Evolutionary conservation across 1,284 basidiomycete genomes (phyloP).

Genomic region (Rhodotorula sp.): DNA sequence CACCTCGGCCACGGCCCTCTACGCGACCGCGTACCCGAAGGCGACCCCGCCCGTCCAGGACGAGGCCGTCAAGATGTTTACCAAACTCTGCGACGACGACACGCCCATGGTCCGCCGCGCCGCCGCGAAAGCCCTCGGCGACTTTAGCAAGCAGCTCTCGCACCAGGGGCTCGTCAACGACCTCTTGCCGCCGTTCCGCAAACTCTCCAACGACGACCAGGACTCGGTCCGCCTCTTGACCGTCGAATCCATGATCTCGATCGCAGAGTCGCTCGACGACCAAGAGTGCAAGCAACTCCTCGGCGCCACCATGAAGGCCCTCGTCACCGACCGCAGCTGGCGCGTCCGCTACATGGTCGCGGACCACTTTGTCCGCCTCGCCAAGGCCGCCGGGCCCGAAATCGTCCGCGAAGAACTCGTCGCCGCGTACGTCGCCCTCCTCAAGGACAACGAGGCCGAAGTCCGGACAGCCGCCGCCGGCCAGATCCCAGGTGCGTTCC

Average conservation of each 20-base stretch:
- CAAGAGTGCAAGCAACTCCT: slow-evolving; percentile 89
- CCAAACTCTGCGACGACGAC: slow-evolving; percentile 82
- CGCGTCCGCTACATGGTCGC: slow-evolving; percentile 99
- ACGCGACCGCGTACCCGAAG: slow-evolving; percentile 76
- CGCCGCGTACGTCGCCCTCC: slow-evolving; percentile 83
- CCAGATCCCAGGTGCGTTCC: slow-evolving; percentile 81
- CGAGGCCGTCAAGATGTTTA: slow-evolving; percentile 84
- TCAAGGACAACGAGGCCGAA: slow-evolving; percentile 99
- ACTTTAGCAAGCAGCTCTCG: slow-evolving; percentile 71
- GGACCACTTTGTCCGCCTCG: slow-evolving; percentile 96
- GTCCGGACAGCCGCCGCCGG: slow-evolving; percentile 93
- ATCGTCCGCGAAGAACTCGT: slow-evolving; percentile 93
- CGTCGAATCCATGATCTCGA: slow-evolving; percentile 91
- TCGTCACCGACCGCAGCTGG: slow-evolving; percentile 96
- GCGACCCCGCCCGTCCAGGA: slow-evolving; percentile 63
- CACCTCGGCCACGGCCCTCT: slow-evolving; percentile 91
- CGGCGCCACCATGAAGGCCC: slow-evolving; percentile 74
- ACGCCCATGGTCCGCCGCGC: slow-evolving; percentile 99
- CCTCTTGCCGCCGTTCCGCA: slow-evolving; percentile 88
- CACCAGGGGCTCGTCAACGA: slow-evolving; percentile 74
- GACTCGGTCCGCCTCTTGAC: slow-evolving; percentile 96
- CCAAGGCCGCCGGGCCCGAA: slow-evolving; percentile 84
- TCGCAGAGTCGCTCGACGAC: slow-evolving; percentile 78
- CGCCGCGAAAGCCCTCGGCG: slow-evolving; percentile 93
- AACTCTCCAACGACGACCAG: slow-evolving; percentile 93